Conservation (phyloP, 768 basidiomycete species). For the Serpula lacrymans region DNA sequence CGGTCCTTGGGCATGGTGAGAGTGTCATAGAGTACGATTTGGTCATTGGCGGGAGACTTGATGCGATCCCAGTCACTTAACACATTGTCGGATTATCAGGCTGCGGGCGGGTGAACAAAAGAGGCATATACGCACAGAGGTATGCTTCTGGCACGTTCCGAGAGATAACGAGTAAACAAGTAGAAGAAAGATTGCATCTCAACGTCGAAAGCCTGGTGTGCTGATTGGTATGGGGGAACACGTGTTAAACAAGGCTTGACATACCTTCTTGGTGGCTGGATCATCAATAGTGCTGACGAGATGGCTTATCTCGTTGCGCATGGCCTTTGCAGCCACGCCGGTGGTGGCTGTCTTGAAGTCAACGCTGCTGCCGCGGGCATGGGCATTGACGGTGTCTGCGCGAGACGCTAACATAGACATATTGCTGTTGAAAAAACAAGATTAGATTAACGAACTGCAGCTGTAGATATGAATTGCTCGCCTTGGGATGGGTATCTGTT, state of each 20-base stretch:
- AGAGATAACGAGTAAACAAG: conserved; percentile 77
- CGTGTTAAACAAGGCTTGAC: conserved; percentile 5
- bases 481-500: conserved; percentile 54
- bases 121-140: conserved; percentile 54
- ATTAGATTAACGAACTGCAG: conserved; percentile 10
- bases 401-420: conserved; percentile 57
- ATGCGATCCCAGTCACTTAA: conserved; percentile 42
- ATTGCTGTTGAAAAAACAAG: conserved; percentile 36
- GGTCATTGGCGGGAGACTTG: conserved; percentile 59
- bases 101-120: conserved; percentile 6
- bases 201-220: conserved; percentile 59
- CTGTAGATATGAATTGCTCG: conserved; percentile 18
- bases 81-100: no score
- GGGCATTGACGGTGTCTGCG: conserved; percentile 65
- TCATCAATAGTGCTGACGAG: conserved; percentile 88
- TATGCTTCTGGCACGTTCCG: conserved; percentile 63
- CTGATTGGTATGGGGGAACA: conserved; percentile 15
- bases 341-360: conserved; percentile 99
- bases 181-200: conserved; percentile 87
- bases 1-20: conserved; percentile 45
- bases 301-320: conserved; percentile 96
- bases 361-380: conserved; percentile 73
- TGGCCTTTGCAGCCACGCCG: conserved; percentile 89
- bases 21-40: conserved; percentile 57
- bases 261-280: conserved; percentile 76